These are phyloP conservation scores for Kurtzmaniella quercitrusa DNA, from an alignment of 1,139 yeast species.

Conservation along the genomic window DNA sequence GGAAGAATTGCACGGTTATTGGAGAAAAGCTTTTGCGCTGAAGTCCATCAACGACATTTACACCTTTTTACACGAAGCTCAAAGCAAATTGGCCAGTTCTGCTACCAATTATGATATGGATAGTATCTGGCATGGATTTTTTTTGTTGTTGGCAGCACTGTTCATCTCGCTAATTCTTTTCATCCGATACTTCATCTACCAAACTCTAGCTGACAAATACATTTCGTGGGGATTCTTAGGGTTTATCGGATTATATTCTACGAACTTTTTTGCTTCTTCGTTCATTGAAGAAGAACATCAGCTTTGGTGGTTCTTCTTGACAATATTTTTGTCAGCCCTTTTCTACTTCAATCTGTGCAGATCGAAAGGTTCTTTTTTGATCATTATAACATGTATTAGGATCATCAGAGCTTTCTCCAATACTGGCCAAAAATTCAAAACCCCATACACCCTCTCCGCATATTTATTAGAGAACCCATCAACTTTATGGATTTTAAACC, in stretches of 20 bases:
- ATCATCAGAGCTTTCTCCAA: conserved; percentile 81
- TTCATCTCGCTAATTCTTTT: conserved; percentile 17
- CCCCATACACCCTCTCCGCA: conserved; percentile 40
- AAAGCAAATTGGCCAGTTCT: conserved; percentile 52
- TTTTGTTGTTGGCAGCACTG: conserved; percentile 25
- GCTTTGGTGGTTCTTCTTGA: conserved; percentile 83
- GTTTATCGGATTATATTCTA: conserved; percentile 43
- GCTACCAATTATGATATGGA: conserved; percentile 70
- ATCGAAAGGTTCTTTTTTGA: conserved; percentile 16
- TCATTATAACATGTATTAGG: conserved; percentile 45
- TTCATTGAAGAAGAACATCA: conserved; percentile 97
- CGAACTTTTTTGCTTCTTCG: conserved; percentile 81
- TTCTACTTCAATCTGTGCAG: conserved; percentile 10
- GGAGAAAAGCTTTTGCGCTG: conserved; percentile 10
- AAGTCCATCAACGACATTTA: conserved; percentile 15
- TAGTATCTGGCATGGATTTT: conserved; percentile 48
- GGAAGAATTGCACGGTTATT: conserved; percentile 9
- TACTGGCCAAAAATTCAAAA: conserved; percentile 76
- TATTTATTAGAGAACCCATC: conserved; percentile 35
- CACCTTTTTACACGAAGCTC: conserved; percentile 45
- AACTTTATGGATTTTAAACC: conserved; percentile 48
- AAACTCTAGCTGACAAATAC: not conserved
- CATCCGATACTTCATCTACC: conserved; percentile 13
- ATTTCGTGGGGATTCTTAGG: conserved; percentile 14
- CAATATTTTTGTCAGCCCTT: conserved; percentile 20